Conservation (phyloP, 1,284 basidiomycete genomes). For the Athelia sp. region DNA sequence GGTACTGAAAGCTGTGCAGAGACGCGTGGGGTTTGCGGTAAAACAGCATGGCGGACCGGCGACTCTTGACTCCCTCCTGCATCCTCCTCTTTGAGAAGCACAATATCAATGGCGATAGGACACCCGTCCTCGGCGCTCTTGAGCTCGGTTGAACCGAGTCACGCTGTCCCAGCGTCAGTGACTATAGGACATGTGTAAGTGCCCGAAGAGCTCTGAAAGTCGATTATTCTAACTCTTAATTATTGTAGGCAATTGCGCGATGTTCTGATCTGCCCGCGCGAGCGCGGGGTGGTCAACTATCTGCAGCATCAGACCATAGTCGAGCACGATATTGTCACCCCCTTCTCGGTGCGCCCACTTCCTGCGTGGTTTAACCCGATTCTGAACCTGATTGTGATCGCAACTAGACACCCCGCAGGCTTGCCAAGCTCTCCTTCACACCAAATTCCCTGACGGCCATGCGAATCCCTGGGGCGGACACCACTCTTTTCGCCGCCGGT, state of each 20-base stretch:
- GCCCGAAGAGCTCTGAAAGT: constrained; percentile 1
- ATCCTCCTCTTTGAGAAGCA: neutral
- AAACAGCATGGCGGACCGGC: neutral
- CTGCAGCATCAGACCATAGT: constrained; percentile 51
- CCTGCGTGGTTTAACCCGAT: constrained; percentile 4
- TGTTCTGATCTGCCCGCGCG: constrained; percentile 68
- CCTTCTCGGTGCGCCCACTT: constrained; percentile 39
- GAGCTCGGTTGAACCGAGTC: constrained; percentile 38
- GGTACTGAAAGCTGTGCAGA: no score
- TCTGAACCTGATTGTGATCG: constrained; percentile 5
- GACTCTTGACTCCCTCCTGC: neutral
- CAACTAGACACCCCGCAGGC: constrained; percentile 39
- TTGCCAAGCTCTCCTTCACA: constrained; percentile 54
- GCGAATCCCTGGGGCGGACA: constrained; percentile 43
- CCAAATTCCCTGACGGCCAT: constrained; percentile 70
- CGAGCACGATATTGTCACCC: constrained; percentile 57
- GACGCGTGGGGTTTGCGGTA: neutral
- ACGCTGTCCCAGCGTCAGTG: constrained; percentile 42
- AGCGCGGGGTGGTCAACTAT: constrained; percentile 66
- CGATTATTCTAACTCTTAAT: constrained; percentile 3
- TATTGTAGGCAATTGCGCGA: constrained; percentile 65
- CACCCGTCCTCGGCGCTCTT: constrained; percentile 36
- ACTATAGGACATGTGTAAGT: constrained; percentile 71
- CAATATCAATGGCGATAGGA: constrained; percentile 37
- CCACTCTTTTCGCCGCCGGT: constrained; percentile 74